phyloP scores from a whole-genome alignment of 2,329 filamentous ascomycete species.

The Diaporthe longicolla region DNA sequence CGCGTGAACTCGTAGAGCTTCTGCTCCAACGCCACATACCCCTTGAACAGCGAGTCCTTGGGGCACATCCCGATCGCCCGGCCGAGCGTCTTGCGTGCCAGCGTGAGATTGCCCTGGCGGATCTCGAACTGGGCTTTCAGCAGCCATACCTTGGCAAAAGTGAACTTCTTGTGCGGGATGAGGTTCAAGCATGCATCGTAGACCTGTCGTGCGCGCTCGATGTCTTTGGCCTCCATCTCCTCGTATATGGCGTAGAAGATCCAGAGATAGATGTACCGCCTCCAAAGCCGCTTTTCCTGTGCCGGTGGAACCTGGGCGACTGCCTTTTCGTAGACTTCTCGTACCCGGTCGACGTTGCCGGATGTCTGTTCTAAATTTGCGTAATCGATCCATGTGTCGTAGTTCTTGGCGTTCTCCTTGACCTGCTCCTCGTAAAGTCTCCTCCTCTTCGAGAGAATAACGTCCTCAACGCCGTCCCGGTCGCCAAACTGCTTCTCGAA shows the following conservation, averaged over 20 bases:
- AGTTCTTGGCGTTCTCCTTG: slow-evolving; percentile 95
- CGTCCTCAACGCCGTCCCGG: slow-evolving; percentile 92
- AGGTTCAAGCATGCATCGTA: slow-evolving; percentile 90
- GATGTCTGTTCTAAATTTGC: slow-evolving; percentile 90
- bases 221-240: slow-evolving; percentile 86
- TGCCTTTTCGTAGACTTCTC: slow-evolving; percentile 94
- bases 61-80: slow-evolving; percentile 94
- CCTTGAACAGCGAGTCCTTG: slow-evolving; percentile 94
- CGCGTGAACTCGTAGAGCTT: slow-evolving; percentile 95
- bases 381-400: slow-evolving; percentile 98
- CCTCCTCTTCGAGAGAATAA: slow-evolving; percentile 92
- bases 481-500: slow-evolving; percentile 99
- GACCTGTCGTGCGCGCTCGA: slow-evolving; percentile 85
- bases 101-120: slow-evolving; percentile 83
- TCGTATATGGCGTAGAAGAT: slow-evolving; percentile 98
- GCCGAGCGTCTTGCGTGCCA: slow-evolving; percentile 90
- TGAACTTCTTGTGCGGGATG: slow-evolving; percentile 96
- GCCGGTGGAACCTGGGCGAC: slow-evolving; percentile 96
- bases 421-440: slow-evolving; percentile 95
- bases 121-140: slow-evolving; percentile 95
- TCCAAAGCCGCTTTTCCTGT: slow-evolving; percentile 97
- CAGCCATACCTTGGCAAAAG: slow-evolving; percentile 97
- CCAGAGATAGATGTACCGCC: slow-evolving; percentile 97
- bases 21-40: slow-evolving; percentile 92
- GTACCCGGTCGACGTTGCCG: slow-evolving; percentile 84